Conservation (phyloP, 2,329 filamentous ascomycete genomes). For the Monilinia aucupariae region DNA sequence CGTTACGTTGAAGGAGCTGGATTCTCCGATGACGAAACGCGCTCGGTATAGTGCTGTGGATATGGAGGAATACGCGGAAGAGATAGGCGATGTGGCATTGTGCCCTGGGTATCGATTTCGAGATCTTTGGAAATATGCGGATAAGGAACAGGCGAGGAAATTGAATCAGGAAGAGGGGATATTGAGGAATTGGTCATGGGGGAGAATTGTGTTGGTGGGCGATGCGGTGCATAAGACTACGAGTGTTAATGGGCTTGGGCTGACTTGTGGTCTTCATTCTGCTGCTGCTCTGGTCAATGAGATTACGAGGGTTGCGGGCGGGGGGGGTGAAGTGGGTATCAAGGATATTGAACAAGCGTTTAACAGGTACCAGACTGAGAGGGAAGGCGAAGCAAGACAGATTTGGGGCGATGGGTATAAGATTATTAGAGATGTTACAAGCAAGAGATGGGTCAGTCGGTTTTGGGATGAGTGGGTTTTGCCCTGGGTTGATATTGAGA, state of each 20-base stretch:
- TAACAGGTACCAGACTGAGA: too few species aligned
- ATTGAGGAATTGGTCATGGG: conserved; percentile 2
- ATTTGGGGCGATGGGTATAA: too few species aligned
- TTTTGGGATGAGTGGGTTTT: too few species aligned
- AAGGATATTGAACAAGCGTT: too few species aligned
- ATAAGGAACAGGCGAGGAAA: background rate
- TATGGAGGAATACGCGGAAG: background rate
- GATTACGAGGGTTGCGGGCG: background rate
- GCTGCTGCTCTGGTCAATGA: background rate
- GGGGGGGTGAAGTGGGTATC: too few species aligned
- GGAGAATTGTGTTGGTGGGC: conserved; percentile 9
- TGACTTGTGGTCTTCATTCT: background rate
- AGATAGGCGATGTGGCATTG: background rate
- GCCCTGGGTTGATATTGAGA: too few species aligned
- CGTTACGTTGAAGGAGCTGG: background rate
- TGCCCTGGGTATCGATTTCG: background rate
- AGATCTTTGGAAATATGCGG: background rate
- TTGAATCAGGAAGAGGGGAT: conserved; percentile 14
- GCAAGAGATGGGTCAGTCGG: too few species aligned
- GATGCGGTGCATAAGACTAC: conserved; percentile 16
- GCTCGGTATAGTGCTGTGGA: background rate
- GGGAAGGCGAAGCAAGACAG: too few species aligned
- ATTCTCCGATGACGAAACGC: background rate
- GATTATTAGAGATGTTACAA: too few species aligned
- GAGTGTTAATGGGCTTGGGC: background rate